Percentiles rank a stretch among this genome's conserved stretches.
phyloP scores from a whole-genome alignment of 176 grass and related monocot genomes.

The Rhynchospora pubera region DNA sequence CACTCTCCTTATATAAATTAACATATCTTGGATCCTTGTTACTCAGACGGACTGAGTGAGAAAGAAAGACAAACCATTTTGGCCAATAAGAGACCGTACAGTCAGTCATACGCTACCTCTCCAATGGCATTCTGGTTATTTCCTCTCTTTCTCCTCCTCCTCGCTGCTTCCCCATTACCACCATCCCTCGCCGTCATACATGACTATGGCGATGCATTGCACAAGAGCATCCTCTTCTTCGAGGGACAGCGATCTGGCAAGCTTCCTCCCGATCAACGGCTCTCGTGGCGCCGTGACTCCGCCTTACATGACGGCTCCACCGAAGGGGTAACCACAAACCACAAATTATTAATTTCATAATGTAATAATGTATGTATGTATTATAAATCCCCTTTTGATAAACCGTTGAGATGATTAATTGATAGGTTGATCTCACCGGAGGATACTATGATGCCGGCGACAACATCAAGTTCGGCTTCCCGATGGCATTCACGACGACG shows the following conservation, averaged over 20 bases:
- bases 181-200: slow-evolving; percentile 21
- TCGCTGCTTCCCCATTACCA: neutral
- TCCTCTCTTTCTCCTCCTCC: slow-evolving; percentile 15
- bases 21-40: neutral
- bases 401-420: neutral
- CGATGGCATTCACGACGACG: slow-evolving; percentile 88
- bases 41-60: neutral
- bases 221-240: slow-evolving; percentile 87
- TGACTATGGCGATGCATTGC: slow-evolving; percentile 65
- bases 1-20: slow-evolving; percentile 13
- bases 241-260: slow-evolving; percentile 80
- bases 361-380: neutral
- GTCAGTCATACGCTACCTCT: too few species aligned
- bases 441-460: slow-evolving; percentile 94
- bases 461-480: slow-evolving; percentile 97
- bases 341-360: too few species aligned
- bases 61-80: neutral
- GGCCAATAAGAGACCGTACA: neutral
- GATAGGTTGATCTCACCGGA: slow-evolving; percentile 71
- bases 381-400: too few species aligned
- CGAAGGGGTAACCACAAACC: slow-evolving; percentile 30
- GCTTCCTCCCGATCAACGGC: slow-evolving; percentile 40
- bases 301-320: slow-evolving; percentile 55
- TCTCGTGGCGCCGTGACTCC: slow-evolving; percentile 66
- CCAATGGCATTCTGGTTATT: slow-evolving; percentile 10